A percentile compares a stretch with the other conserved stretches of the same genome.
Evolutionary conservation across 2,329 filamentous ascomycete species (phyloP).

Genomic region (Aspergillus fructus): DNA sequence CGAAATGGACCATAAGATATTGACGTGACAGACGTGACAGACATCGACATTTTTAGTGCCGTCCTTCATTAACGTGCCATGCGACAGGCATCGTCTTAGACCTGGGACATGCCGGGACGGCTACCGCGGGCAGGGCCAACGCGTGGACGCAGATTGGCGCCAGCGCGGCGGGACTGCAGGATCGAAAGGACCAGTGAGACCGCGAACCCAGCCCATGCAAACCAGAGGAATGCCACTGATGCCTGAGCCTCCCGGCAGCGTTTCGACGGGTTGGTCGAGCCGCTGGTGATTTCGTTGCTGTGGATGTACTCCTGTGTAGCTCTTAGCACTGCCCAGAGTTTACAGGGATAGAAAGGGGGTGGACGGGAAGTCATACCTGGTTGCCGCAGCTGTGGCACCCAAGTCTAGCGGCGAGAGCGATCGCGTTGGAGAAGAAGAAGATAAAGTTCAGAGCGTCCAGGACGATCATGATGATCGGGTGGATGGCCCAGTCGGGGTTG

Average conservation of each 20-base stretch:
- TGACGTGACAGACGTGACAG: not conserved
- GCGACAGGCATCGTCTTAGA: slow-evolving; percentile 27
- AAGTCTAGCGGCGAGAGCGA: slow-evolving; percentile 50
- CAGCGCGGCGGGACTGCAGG: slow-evolving; percentile 34
- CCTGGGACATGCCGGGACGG: slow-evolving; percentile 46
- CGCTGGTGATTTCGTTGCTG: slow-evolving; percentile 48
- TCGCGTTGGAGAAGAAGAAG: slow-evolving; percentile 49
- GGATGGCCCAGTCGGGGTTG: slow-evolving; percentile 39
- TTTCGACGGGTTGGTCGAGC: slow-evolving; percentile 35
- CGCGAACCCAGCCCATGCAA: slow-evolving; percentile 47
- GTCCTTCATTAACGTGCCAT: not conserved
- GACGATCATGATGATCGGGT: slow-evolving; percentile 44
- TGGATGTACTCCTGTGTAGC: slow-evolving; percentile 30
- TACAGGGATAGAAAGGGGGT: not conserved
- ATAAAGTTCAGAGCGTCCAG: slow-evolving; percentile 49
- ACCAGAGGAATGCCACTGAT: slow-evolving; percentile 53
- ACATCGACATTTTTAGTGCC: not conserved
- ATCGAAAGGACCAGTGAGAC: slow-evolving; percentile 42
- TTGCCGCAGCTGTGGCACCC: slow-evolving; percentile 47
- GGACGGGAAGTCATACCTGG: slow-evolving; percentile 33
- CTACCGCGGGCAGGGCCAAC: slow-evolving; percentile 33
- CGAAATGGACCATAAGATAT: not conserved
- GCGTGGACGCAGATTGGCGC: slow-evolving; percentile 34
- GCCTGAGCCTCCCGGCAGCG: slow-evolving; percentile 54
- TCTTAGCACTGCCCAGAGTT: not conserved